Base-by-base conservation (phyloP, 108 stramenopile species). In the Skeletonema costatum region DNA sequence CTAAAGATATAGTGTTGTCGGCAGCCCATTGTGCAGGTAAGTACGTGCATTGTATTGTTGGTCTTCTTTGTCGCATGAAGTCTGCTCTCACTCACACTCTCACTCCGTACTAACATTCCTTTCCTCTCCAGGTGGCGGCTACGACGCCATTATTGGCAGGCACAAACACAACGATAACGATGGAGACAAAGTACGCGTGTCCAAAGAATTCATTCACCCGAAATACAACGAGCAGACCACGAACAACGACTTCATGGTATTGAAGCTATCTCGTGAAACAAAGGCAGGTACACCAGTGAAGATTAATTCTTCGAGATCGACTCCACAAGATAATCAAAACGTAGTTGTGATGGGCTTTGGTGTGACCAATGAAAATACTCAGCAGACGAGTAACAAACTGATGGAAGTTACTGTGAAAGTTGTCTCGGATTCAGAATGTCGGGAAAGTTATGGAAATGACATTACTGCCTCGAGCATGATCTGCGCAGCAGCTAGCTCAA, bases 1-100 rank as follows among this genome's bases (percentile, higher is more conserved):
- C 72, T 64, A 48, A 29, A 39, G 72, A 73, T 66, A 35, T 73
- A 30, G 46, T 73, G 9, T 17, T 78, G 25, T 62, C 71, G 3
- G 83, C 83, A 50, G 77, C 77, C 5, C 83, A 84, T 70, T 84
- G 83, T 38, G 73, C 51, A 53, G 42, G 42, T 44, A 17, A 50
- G 35, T 48, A 56, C 19, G 32, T 14, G 14, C 19, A 41, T 25
- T 10, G 7, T 56, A 5, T 41, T 44, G 35, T 44, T 16, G 13
- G 42, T 16, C 42, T 44, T 44, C 42, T 44, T 16, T 16, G 42
- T 16, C 14, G 14, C 42, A 21, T 60, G 60, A 25, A 59, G 58
- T 30, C 58, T 30, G 58, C 12, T 30, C 58, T 10, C 29, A 11
- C 58, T 9, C 58, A 10, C 29, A 25, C 5, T 10, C 58, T 2